Conservation (phyloP, 371 early-diverging fungal species). For the Mucor sp. region DNA sequence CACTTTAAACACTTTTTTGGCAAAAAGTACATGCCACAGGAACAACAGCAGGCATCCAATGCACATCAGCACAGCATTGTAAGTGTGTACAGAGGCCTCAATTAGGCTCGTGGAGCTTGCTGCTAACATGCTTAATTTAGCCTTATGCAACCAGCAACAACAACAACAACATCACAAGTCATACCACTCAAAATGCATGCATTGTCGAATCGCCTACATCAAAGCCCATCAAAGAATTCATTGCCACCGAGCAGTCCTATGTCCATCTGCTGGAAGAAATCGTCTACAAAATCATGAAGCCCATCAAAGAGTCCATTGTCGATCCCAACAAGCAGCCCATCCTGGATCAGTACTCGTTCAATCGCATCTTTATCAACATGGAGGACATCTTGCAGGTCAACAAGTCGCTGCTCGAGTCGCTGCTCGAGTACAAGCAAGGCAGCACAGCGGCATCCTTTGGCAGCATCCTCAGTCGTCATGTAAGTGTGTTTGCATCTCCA, state of each 20-base stretch:
- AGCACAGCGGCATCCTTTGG: conserved; percentile 21
- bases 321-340: conserved; percentile 18
- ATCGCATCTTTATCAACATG: conserved; percentile 30
- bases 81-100: background rate
- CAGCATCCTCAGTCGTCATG: conserved; percentile 21
- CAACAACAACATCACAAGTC: background rate
- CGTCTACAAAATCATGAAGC: conserved; percentile 19
- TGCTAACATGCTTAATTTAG: background rate
- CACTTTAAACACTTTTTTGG: conserved; percentile 26
- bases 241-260: conserved; percentile 24
- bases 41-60: background rate
- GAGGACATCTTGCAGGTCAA: conserved; percentile 27
- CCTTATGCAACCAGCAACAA: background rate
- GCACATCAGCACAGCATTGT: background rate
- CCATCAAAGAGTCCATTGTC: conserved; percentile 18
- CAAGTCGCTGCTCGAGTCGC: conserved; percentile 17
- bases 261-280: conserved; percentile 21
- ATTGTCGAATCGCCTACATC: conserved; percentile 7
- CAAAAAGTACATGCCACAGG: background rate
- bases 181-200: conserved; percentile 13
- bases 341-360: conserved; percentile 23
- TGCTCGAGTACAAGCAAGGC: conserved; percentile 14
- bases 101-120: background rate
- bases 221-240: conserved; percentile 21
- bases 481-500: conserved; percentile 5